These are phyloP conservation scores for Coprinopsis strossmayeri DNA, from an alignment of 768 basidiomycete genomes.

Conservation along the genomic window DNA sequence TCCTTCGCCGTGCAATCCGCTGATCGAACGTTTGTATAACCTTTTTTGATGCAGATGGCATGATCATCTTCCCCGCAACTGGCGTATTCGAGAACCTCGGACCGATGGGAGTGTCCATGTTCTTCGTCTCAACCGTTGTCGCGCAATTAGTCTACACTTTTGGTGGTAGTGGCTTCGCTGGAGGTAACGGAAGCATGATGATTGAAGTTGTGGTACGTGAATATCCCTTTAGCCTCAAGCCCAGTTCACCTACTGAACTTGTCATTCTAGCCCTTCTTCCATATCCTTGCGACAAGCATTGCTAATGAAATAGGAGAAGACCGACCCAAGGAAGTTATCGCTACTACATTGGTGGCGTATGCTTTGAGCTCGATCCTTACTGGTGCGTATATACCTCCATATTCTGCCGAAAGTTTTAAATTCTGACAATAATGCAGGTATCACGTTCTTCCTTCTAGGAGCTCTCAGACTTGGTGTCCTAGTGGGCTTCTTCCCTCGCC, in stretches of 20 bases:
- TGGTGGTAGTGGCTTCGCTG: slow-evolving; percentile 85
- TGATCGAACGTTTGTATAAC: not conserved
- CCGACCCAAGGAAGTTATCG: slow-evolving; percentile 65
- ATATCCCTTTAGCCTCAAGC: not conserved
- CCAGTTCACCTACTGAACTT: not conserved
- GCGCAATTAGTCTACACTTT: slow-evolving; percentile 80
- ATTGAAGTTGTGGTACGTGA: slow-evolving; percentile 88
- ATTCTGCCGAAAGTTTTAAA: not conserved
- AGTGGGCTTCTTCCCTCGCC: slow-evolving; percentile 93
- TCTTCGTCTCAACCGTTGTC: slow-evolving; percentile 80
- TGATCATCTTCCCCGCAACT: slow-evolving; percentile 90
- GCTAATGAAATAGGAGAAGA: slow-evolving; percentile 65
- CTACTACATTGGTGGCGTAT: slow-evolving; percentile 88
- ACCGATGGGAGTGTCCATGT: slow-evolving; percentile 90
- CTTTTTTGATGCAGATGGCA: slow-evolving; percentile 56
- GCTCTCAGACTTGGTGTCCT: slow-evolving; percentile 75
- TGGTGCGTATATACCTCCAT: slow-evolving; percentile 36
- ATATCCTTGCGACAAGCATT: slow-evolving; percentile 80
- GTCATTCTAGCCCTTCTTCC: slow-evolving; percentile 77
- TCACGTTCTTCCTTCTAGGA: slow-evolving; percentile 85
- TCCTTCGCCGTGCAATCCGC: too few species aligned
- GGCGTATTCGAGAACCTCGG: slow-evolving; percentile 78
- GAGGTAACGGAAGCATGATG: slow-evolving; percentile 95
- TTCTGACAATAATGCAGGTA: slow-evolving; percentile 29
- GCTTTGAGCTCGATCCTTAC: slow-evolving; percentile 85